A percentile compares a stretch with the other conserved stretches of the same genome.
Evolutionary conservation across 345 rosid species (phyloP).

Genomic region (Diplotaxis tenuifolia): DNA sequence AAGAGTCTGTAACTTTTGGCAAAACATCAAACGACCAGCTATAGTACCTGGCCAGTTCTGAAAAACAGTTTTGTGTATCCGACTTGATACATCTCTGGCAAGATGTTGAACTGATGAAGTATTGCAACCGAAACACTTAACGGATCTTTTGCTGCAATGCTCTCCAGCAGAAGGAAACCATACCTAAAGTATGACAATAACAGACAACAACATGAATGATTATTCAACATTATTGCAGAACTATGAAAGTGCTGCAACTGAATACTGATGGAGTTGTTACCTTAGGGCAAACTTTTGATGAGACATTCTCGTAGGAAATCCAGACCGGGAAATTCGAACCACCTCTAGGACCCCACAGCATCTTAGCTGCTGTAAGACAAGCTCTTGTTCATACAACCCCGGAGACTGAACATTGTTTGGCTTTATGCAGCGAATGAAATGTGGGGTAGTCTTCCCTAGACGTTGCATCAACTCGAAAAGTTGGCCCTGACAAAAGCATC

Average conservation of each 20-base stretch:
- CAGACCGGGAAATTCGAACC: conserved; percentile 81
- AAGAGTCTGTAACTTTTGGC: conserved; percentile 7
- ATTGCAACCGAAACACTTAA: conserved; percentile 77
- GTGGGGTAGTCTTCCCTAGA: conserved; percentile 81
- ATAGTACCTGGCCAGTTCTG: conserved; percentile 76
- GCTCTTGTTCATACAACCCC: conserved; percentile 60
- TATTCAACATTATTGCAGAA: not conserved
- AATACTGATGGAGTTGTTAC: conserved; percentile 35
- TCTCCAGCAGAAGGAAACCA: conserved; percentile 60
- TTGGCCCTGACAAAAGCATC: conserved; percentile 37
- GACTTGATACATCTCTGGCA: conserved; percentile 91
- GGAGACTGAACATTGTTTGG: conserved; percentile 76
- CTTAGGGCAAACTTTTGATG: conserved; percentile 83
- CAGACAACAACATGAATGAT: conserved; percentile 17
- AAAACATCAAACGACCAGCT: conserved; percentile 15
- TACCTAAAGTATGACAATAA: conserved; percentile 48
- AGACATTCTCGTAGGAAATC: conserved; percentile 80
- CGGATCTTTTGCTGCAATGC: conserved; percentile 57
- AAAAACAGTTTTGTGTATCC: conserved; percentile 84
- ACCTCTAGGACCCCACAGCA: conserved; percentile 88
- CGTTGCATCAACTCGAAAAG: conserved; percentile 70
- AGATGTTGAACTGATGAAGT: conserved; percentile 66
- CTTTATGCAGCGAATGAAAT: conserved; percentile 88
- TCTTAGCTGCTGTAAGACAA: conserved; percentile 76
- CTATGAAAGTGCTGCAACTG: not conserved